Evolutionary conservation across 257 asterid species (phyloP).

Genomic region (Henckelia pumila): DNA sequence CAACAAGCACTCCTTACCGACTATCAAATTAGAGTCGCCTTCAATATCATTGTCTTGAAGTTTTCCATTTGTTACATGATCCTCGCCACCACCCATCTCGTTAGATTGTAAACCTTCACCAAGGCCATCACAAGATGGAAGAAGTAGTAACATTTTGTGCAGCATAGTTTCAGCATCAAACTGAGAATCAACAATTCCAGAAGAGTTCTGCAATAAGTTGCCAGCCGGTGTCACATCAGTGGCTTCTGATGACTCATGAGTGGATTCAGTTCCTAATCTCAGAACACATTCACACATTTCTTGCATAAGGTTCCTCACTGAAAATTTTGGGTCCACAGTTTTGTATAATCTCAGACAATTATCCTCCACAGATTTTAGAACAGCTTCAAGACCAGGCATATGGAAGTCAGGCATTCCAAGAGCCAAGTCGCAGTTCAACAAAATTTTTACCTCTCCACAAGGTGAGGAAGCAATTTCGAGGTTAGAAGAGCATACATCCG

Average conservation of each 20-base stretch:
- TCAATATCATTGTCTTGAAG: slow-evolving; percentile 31
- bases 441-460: slow-evolving; percentile 57
- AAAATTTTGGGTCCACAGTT: slow-evolving; percentile 40
- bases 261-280: background rate
- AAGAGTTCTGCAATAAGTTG: slow-evolving; percentile 17
- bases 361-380: slow-evolving; percentile 45
- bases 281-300: slow-evolving; percentile 38
- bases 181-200: slow-evolving; percentile 29
- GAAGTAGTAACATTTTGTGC: slow-evolving; percentile 27
- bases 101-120: slow-evolving; percentile 29
- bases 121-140: slow-evolving; percentile 36
- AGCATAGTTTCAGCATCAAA: slow-evolving; percentile 31
- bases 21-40: slow-evolving; percentile 40
- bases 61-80: slow-evolving; percentile 28
- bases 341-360: slow-evolving; percentile 46
- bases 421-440: slow-evolving; percentile 38
- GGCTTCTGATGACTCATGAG: background rate
- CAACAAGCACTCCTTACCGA: slow-evolving; percentile 32
- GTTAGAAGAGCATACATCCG: slow-evolving; percentile 32
- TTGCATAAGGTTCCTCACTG: slow-evolving; percentile 51
- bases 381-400: slow-evolving; percentile 47
- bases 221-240: background rate
- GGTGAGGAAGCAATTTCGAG: slow-evolving; percentile 57
- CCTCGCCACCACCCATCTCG: slow-evolving; percentile 31
- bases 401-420: slow-evolving; percentile 37